Evolutionary conservation across 352 stramenopile genomes (phyloP).

Genomic region (Pythium rhizo-oryzae): DNA sequence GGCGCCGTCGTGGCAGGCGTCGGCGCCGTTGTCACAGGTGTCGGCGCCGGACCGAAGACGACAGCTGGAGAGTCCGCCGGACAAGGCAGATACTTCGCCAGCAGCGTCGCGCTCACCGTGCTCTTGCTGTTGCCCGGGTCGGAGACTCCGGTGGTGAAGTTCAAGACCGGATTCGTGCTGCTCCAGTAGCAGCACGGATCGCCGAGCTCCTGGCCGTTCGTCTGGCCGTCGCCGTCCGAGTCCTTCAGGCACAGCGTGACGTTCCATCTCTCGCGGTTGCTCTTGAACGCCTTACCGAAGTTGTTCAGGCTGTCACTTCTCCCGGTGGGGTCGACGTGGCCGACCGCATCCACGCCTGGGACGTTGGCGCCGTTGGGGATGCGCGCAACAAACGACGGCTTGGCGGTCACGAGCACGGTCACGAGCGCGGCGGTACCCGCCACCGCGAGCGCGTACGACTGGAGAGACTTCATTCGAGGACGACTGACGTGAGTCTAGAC

Average conservation of each 20-base stretch:
- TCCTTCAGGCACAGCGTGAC: slow-evolving; percentile 39
- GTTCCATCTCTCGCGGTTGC: slow-evolving; percentile 38
- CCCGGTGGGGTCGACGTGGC: slow-evolving; percentile 18
- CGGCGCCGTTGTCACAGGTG: background rate
- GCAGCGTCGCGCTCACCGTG: background rate
- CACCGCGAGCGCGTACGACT: background rate
- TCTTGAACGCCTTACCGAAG: slow-evolving; percentile 48
- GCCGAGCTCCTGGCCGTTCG: slow-evolving; percentile 64
- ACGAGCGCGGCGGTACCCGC: background rate
- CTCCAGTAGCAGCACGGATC: slow-evolving; percentile 54
- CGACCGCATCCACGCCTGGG: slow-evolving; percentile 16
- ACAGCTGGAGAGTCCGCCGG: background rate
- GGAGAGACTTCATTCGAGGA: background rate
- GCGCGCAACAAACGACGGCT: slow-evolving; percentile 22
- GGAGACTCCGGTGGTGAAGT: slow-evolving; percentile 20
- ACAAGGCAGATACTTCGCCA: slow-evolving; percentile 7
- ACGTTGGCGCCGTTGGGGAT: slow-evolving; percentile 39
- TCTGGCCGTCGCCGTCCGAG: slow-evolving; percentile 56
- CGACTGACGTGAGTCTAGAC: background rate
- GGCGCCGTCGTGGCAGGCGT: background rate
- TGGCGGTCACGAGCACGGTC: background rate
- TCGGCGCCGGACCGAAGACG: background rate
- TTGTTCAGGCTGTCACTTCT: slow-evolving; percentile 22
- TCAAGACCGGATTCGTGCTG: background rate
- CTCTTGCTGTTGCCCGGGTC: slow-evolving; percentile 22